A percentile compares a stretch with the other conserved stretches of the same genome.
Conservation (phyloP, 2,329 filamentous ascomycete genomes). For the Neonectria magnoliae region DNA sequence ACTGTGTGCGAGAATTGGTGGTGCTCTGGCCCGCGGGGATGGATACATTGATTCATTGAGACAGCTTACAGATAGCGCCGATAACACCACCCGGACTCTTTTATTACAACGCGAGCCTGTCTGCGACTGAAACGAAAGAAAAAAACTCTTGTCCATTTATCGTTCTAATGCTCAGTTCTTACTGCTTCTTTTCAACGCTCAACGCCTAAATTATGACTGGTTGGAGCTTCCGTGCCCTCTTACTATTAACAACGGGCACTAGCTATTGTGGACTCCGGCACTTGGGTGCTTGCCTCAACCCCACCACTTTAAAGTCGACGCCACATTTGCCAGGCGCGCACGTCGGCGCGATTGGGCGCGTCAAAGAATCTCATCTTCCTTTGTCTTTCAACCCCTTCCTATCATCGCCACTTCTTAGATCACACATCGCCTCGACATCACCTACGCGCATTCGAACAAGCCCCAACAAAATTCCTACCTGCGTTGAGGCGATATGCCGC, state of each 20-base stretch:
- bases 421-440: neutral
- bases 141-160: neutral
- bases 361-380: conserved; percentile 21
- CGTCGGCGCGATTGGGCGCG: conserved; percentile 36
- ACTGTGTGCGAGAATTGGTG: neutral
- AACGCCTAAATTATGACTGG: neutral
- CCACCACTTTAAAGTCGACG: conserved; percentile 40
- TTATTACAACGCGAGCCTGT: neutral
- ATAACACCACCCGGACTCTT: neutral
- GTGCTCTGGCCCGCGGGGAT: neutral
- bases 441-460: neutral
- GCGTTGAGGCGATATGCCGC: conserved; percentile 40
- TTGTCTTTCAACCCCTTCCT: neutral
- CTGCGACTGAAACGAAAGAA: neutral
- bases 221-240: neutral
- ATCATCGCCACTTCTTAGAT: neutral
- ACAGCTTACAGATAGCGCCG: neutral
- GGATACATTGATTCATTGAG: neutral
- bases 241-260: neutral
- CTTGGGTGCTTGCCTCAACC: conserved; percentile 3
- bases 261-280: neutral
- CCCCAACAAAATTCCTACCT: neutral
- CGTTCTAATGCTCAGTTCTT: neutral
- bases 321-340: conserved; percentile 34
- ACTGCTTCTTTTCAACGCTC: neutral